These are phyloP conservation scores for Mortierella sp. DNA, from an alignment of 371 early-diverging fungal species.

Conservation along the genomic window DNA sequence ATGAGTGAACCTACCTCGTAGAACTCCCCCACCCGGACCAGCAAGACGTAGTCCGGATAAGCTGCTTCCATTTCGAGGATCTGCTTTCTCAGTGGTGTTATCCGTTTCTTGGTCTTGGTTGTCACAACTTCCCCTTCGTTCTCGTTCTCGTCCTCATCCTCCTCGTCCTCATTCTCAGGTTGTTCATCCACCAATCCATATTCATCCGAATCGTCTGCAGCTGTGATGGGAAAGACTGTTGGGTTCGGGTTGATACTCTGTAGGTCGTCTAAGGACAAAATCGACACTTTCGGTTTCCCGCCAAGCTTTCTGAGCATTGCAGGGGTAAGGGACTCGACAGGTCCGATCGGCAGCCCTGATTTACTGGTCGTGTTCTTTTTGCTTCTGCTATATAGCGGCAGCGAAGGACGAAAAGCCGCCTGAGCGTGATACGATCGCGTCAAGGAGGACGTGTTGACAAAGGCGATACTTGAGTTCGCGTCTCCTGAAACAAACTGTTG, in stretches of 20 bases:
- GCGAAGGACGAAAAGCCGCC: slow-evolving; percentile 8
- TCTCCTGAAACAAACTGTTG: neutral
- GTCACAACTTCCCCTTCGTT: neutral
- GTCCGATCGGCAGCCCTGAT: too few species aligned
- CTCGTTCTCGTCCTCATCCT: neutral
- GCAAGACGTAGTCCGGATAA: slow-evolving; percentile 81
- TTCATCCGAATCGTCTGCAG: neutral
- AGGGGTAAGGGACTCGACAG: neutral
- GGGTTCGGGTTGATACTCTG: slow-evolving; percentile 45
- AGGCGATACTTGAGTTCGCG: neutral
- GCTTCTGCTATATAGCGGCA: neutral
- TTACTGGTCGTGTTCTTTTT: too few species aligned
- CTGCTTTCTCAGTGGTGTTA: slow-evolving; percentile 30
- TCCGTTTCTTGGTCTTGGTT: slow-evolving; percentile 4
- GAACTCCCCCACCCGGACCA: slow-evolving; percentile 94
- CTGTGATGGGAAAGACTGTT: slow-evolving; percentile 4
- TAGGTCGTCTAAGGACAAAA: slow-evolving; percentile 32
- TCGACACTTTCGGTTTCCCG: slow-evolving; percentile 14
- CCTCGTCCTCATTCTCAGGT: neutral
- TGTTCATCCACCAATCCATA: slow-evolving; percentile 1
- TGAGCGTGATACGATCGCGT: slow-evolving; percentile 5
- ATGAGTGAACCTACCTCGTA: slow-evolving; percentile 74
- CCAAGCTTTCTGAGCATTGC: neutral
- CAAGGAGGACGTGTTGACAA: slow-evolving; percentile 9
- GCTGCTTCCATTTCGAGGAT: slow-evolving; percentile 71